Evolutionary conservation across 768 basidiomycete species (phyloP).

Genomic region (Cyclocybe cylindracea): DNA sequence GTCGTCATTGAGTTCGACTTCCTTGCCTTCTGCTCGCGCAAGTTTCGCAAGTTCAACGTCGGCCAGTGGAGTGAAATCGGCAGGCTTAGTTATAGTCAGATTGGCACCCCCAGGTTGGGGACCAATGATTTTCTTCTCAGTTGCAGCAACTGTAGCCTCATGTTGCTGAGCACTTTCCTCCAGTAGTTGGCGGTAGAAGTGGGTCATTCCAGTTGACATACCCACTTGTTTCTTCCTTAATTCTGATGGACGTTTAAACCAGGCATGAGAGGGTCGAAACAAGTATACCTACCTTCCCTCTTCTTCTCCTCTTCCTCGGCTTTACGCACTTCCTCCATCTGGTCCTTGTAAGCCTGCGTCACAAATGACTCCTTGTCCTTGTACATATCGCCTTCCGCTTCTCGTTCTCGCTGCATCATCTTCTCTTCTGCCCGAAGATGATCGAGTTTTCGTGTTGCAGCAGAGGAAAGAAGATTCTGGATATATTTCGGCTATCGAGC

Average conservation of each 20-base stretch:
- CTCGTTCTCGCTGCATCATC: conserved; percentile 92
- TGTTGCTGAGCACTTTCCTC: conserved; percentile 82
- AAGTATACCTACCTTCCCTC: conserved; percentile 70
- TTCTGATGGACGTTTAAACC: conserved; percentile 36
- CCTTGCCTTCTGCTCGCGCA: conserved; percentile 75
- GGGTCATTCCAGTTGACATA: conserved; percentile 73
- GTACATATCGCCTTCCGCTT: conserved; percentile 91
- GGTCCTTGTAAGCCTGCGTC: conserved; percentile 95
- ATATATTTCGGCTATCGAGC: conserved; percentile 90
- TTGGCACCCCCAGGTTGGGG: conserved; percentile 66
- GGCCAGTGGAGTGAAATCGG: conserved; percentile 59
- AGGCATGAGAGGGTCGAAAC: not conserved
- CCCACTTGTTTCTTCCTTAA: conserved; percentile 61
- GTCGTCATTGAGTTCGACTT: conserved; percentile 94
- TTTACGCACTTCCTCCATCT: conserved; percentile 87
- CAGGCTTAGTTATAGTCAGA: conserved; percentile 76
- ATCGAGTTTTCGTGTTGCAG: conserved; percentile 87
- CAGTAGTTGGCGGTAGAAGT: conserved; percentile 79
- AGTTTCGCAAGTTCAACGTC: conserved; percentile 74
- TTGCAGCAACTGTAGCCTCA: conserved; percentile 84
- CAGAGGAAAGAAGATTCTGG: conserved; percentile 70
- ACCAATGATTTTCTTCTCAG: conserved; percentile 59
- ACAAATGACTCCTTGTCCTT: conserved; percentile 96
- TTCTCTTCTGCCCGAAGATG: conserved; percentile 95
- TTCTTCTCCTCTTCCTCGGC: conserved; percentile 93